A percentile compares a stretch with the other conserved stretches of the same genome.
Conservation (phyloP, 1,284 basidiomycete genomes). For the Leccinum griseonigrum region DNA sequence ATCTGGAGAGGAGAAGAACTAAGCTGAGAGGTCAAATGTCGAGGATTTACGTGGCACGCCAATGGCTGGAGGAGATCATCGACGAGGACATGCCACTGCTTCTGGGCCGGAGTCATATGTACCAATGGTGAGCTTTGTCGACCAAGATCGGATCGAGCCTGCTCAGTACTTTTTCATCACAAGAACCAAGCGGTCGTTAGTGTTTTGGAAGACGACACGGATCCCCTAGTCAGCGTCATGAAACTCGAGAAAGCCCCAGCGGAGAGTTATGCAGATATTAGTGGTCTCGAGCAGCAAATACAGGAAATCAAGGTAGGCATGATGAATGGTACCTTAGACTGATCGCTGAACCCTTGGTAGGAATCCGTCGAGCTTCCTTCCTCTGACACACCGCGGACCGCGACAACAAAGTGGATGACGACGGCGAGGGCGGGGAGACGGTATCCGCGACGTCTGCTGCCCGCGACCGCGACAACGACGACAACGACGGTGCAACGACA, state of each 20-base stretch:
- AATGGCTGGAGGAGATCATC: conserved; percentile 99
- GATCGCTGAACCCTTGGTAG: conserved; percentile 37
- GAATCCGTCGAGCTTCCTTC: conserved; percentile 98
- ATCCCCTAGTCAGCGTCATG: conserved; percentile 98
- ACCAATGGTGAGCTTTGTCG: conserved; percentile 97
- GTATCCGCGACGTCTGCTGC: too few species aligned
- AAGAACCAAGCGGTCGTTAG: conserved; percentile 96
- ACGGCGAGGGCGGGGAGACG: too few species aligned
- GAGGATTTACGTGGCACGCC: conserved; percentile 95
- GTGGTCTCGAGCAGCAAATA: conserved; percentile 95
- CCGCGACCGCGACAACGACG: too few species aligned
- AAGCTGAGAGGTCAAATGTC: conserved; percentile 91
- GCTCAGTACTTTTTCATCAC: conserved; percentile 94
- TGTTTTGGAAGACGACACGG: conserved; percentile 94
- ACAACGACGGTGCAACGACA: too few species aligned
- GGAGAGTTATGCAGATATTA: conserved; percentile 98
- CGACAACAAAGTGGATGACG: too few species aligned
- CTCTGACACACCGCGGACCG: conserved; percentile 77
- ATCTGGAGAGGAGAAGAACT: conserved; percentile 90
- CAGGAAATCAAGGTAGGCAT: conserved; percentile 92
- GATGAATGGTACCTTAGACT: neutral
- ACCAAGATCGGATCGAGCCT: conserved; percentile 97
- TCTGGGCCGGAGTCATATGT: conserved; percentile 98
- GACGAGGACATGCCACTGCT: conserved; percentile 98
- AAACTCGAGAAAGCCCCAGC: conserved; percentile 98